phyloP scores from a whole-genome alignment of 345 rosid genomes.

The Raphanus raphanistrum region DNA sequence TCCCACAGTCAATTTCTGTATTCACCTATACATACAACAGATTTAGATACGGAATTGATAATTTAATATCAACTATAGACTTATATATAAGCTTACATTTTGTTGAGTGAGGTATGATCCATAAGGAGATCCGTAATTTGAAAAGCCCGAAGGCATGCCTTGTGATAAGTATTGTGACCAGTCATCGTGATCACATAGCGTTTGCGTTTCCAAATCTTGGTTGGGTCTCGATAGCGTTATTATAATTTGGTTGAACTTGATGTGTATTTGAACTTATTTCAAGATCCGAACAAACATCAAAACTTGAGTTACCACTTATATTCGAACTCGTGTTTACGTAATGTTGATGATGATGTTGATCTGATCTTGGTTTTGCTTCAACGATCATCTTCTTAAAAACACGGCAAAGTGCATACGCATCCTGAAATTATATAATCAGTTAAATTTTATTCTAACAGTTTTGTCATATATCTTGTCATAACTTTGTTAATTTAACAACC shows the following conservation, averaged over 20 bases:
- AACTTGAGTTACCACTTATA: constrained; percentile 44
- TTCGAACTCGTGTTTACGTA: constrained; percentile 31
- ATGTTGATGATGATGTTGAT: constrained; percentile 36
- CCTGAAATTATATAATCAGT: constrained; percentile 41
- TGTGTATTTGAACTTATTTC: constrained; percentile 45
- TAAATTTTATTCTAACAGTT: background rate
- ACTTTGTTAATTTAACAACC: constrained; percentile 39
- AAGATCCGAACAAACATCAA: constrained; percentile 47
- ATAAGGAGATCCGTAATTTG: constrained; percentile 38
- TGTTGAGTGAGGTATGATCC: constrained; percentile 47
- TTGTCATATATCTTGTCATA: background rate
- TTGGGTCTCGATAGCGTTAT: constrained; percentile 8
- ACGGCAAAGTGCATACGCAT: constrained; percentile 90
- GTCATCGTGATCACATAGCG: constrained; percentile 36
- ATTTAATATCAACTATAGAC: background rate
- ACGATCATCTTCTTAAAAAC: constrained; percentile 71
- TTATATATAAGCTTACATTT: constrained; percentile 44
- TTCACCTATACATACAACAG: constrained; percentile 48
- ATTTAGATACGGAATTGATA: background rate
- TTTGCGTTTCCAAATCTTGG: constrained; percentile 36
- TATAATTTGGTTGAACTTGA: constrained; percentile 21
- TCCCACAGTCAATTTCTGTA: constrained; percentile 62
- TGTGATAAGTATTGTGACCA: constrained; percentile 58
- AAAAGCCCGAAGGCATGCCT: constrained; percentile 48
- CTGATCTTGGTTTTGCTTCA: constrained; percentile 55